These are phyloP conservation scores for Hyphopichia wangnamkhiaoensis DNA, from an alignment of 1,139 yeast genomes.

Conservation along the genomic window DNA sequence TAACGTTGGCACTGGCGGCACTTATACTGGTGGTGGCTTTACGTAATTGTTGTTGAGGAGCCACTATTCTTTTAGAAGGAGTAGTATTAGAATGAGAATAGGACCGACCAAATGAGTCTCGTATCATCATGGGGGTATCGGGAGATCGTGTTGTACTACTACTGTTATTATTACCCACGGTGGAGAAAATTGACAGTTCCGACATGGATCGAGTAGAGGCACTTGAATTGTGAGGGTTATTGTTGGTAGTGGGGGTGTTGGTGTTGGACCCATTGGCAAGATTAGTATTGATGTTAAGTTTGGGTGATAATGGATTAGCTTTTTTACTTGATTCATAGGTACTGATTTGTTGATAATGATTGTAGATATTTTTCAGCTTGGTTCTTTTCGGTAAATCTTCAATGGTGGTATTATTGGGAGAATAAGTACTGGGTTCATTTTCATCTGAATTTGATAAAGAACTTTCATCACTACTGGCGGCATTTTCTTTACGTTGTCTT, in stretches of 20 bases:
- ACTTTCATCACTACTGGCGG: neutral
- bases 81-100: too few relatives aligned
- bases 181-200: conserved; percentile 5
- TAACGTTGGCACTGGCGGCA: too few relatives aligned
- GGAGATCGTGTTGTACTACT: neutral
- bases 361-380: conserved; percentile 19
- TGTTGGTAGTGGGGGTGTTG: too few relatives aligned
- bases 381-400: conserved; percentile 15
- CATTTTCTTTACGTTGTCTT: neutral
- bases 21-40: too few relatives aligned
- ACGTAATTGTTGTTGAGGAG: too few relatives aligned
- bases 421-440: neutral
- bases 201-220: conserved; percentile 3
- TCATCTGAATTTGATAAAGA: neutral
- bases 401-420: conserved; percentile 2
- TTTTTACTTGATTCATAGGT: conserved; percentile 2
- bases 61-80: too few relatives aligned
- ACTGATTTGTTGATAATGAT: conserved; percentile 20
- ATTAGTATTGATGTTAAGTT: neutral
- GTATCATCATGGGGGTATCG: too few relatives aligned
- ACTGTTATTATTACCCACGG: neutral
- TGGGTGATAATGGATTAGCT: conserved; percentile 1
- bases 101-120: neutral
- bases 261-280: too few relatives aligned
- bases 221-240: neutral